These are phyloP conservation scores for Silene noctiflora DNA, from an alignment of 179 eudicot species.

Conservation along the genomic window DNA sequence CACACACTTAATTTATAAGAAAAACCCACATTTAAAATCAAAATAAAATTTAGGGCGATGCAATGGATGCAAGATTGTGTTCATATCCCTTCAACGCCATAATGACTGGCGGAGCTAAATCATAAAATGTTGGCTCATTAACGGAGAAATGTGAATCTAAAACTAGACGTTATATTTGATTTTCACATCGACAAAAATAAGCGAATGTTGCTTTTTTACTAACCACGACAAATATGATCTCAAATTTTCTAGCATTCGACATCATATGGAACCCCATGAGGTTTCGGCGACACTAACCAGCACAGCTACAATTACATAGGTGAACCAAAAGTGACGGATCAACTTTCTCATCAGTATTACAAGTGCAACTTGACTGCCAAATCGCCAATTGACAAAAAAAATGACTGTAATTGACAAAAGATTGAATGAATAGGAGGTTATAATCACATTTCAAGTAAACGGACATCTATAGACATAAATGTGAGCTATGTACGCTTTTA, in stretches of 20 bases:
- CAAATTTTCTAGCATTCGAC: not conserved
- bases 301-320: not conserved
- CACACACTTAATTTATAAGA: no score
- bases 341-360: not conserved
- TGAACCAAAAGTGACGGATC: not conserved
- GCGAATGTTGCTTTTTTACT: no score
- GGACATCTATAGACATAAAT: constrained; percentile 4
- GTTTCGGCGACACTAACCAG: not conserved
- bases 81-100: no score
- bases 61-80: no score
- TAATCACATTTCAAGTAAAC: constrained; percentile 15
- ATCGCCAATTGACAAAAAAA: constrained; percentile 4
- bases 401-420: constrained; percentile 13
- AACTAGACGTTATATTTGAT: no score
- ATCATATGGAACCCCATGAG: not conserved
- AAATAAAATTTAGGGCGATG: no score
- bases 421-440: constrained; percentile 29
- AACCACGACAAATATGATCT: no score
- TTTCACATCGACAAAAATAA: no score
- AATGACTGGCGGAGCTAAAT: no score
- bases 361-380: not conserved
- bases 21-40: no score
- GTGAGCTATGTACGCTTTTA: constrained; percentile 8
- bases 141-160: no score
- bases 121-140: no score